Conservation (phyloP, 805 yeast species). For the Lachancea nothofagi region DNA sequence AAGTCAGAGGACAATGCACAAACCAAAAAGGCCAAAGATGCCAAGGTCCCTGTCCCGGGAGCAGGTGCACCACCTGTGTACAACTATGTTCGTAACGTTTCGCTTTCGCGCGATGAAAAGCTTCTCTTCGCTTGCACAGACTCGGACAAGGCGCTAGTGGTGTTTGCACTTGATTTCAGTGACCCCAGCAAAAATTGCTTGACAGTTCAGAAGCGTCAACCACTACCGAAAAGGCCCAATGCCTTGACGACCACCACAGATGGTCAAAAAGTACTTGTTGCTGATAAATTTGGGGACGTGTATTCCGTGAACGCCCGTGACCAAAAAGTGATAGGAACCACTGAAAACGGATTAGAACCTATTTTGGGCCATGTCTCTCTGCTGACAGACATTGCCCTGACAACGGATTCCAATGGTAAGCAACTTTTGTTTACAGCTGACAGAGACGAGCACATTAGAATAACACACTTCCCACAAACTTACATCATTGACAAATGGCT, state of each 20-base stretch:
- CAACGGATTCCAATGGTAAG: slow-evolving; percentile 32
- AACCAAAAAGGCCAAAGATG: slow-evolving; percentile 43
- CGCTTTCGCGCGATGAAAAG: slow-evolving; percentile 47
- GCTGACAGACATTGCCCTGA: slow-evolving; percentile 65
- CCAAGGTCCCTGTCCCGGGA: slow-evolving; percentile 58
- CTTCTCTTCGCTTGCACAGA: slow-evolving; percentile 68
- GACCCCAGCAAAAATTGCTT: slow-evolving; percentile 38
- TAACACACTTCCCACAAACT: slow-evolving; percentile 73
- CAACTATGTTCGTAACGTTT: slow-evolving; percentile 62
- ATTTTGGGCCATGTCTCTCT: slow-evolving; percentile 94
- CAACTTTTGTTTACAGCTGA: slow-evolving; percentile 69
- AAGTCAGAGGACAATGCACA: slow-evolving; percentile 46
- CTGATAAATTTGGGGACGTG: slow-evolving; percentile 96
- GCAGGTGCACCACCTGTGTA: slow-evolving; percentile 63
- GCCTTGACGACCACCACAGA: slow-evolving; percentile 58
- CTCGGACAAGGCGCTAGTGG: slow-evolving; percentile 72
- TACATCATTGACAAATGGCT: slow-evolving; percentile 76
- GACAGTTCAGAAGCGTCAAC: slow-evolving; percentile 57
- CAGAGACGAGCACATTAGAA: slow-evolving; percentile 92
- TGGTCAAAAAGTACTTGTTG: slow-evolving; percentile 53
- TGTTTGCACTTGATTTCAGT: slow-evolving; percentile 40
- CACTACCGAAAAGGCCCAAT: slow-evolving; percentile 89
- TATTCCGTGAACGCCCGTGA: slow-evolving; percentile 49
- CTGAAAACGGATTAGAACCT: slow-evolving; percentile 50
- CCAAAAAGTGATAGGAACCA: slow-evolving; percentile 22